Evolutionary conservation across 805 yeast genomes (phyloP).

Genomic region (Candida coquimbonensis): DNA sequence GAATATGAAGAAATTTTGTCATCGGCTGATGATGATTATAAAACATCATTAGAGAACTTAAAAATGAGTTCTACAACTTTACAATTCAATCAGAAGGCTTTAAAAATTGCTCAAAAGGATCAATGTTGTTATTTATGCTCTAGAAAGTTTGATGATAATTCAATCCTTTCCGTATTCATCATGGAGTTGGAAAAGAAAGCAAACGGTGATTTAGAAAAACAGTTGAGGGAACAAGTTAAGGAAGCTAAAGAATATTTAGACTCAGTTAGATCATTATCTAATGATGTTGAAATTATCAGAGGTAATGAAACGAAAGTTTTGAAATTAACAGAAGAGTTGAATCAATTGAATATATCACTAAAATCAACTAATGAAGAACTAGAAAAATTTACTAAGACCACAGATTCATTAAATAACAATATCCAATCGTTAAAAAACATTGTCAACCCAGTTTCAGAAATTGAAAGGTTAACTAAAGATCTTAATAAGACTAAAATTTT

Average conservation of each 20-base stretch:
- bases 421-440: constrained; percentile 10
- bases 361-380: neutral
- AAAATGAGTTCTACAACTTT: constrained; percentile 66
- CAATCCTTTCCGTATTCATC: constrained; percentile 21
- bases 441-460: constrained; percentile 28
- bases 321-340: constrained; percentile 8
- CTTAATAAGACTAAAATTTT: constrained; percentile 23
- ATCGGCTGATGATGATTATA: constrained; percentile 57
- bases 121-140: constrained; percentile 69
- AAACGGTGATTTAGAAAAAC: constrained; percentile 26
- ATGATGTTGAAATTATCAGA: constrained; percentile 21
- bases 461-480: constrained; percentile 29
- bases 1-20: constrained; percentile 43
- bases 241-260: constrained; percentile 27
- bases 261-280: constrained; percentile 22
- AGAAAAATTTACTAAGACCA: neutral
- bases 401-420: neutral
- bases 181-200: constrained; percentile 25
- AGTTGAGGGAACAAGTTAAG: constrained; percentile 27
- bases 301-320: constrained; percentile 9
- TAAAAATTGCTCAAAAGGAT: constrained; percentile 49
- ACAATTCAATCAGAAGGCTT: constrained; percentile 64
- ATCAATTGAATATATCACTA: constrained; percentile 13
- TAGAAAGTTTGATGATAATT: constrained; percentile 46
- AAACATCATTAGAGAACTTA: constrained; percentile 53